Base-by-base conservation (phyloP, 2,329 filamentous ascomycete species). In the Hyphodiscus sp. region DNA sequence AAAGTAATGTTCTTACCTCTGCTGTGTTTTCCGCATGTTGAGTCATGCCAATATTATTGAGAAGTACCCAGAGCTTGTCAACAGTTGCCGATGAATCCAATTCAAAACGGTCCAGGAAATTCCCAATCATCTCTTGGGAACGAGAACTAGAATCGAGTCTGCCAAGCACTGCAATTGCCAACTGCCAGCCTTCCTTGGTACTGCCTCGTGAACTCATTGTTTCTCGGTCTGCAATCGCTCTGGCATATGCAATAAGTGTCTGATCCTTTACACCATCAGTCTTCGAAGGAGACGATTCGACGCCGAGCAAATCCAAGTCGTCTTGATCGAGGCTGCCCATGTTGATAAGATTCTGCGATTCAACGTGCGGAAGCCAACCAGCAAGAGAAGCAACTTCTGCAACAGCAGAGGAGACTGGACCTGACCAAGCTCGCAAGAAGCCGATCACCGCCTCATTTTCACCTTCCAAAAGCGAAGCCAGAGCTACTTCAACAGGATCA, bases 371-470 rank as follows among this genome's bases (percentile, higher is more conserved):
- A 45, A 96, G 77, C 92, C 92, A 97, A 45, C 85, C 84, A 9
- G 87, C 90, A 23, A 89, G 76, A n/a, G 83, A 86, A 11, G 89
- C 91, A 53, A 97, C 76, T 70, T 97, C 92, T 2, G 87, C 87
- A 16, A 94, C 82, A 6, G 89, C 83, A 29, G 86, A 80, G 11
- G 90, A 85, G 18, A 96, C 71, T 1, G 88, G 84, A 26, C 94
- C 79, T 29, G 91, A 96, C 87, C 89, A 95, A 5, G 78, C 77
- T 51, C 87, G 81, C 29, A 96, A 70, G 46, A 96, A 78, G 10
- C 83, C 81, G 47, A 96, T 73, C 6, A 89, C 82, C 20, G 83
- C 86, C 66, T 91, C 86, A 38, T 87, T 75, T 58, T 95, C 90
- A 49, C 87, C 87, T 68, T 96, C 89, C 56, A 96, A 86, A 2